These are phyloP conservation scores for Hemisphaericaspora xylofermentans DNA, from an alignment of 1,139 yeast species.

Conservation along the genomic window DNA sequence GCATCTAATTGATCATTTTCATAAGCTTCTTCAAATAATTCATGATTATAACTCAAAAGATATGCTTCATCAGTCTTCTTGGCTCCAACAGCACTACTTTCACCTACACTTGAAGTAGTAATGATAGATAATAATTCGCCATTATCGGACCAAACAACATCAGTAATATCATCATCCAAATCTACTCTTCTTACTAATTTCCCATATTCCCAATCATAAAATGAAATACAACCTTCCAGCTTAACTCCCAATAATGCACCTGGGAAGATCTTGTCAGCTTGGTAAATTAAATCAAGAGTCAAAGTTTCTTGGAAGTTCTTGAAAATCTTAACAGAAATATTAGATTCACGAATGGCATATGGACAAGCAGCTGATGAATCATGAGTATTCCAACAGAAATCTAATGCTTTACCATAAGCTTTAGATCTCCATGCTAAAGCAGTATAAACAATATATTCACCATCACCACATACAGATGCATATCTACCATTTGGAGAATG, in stretches of 20 bases:
- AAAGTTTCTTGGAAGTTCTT: conserved; percentile 83
- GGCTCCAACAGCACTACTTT: conserved; percentile 19
- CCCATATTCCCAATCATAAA: conserved; percentile 94
- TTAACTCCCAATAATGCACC: conserved; percentile 86
- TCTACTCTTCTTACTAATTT: conserved; percentile 78
- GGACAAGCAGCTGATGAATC: conserved; percentile 68
- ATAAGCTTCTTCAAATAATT: conserved; percentile 62
- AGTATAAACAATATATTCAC: conserved; percentile 93
- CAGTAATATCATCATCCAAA: conserved; percentile 69
- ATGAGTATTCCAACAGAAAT: conserved; percentile 88
- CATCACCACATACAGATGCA: conserved; percentile 97
- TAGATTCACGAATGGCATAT: conserved; percentile 78
- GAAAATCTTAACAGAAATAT: conserved; percentile 64
- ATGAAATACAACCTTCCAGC: conserved; percentile 76
- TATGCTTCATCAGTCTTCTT: conserved; percentile 65
- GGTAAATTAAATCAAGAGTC: conserved; percentile 63
- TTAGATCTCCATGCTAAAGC: conserved; percentile 98
- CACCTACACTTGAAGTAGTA: conserved; percentile 44
- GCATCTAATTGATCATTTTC: conserved; percentile 60
- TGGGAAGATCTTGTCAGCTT: conserved; percentile 79
- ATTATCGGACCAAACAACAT: conserved; percentile 89
- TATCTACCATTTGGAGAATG: conserved; percentile 98
- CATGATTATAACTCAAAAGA: conserved; percentile 71
- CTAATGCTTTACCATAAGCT: conserved; percentile 85
- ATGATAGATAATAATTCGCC: conserved; percentile 85